Evolutionary conservation across 2,329 filamentous ascomycete genomes (phyloP).

Genomic region (Pseudodiploospora longispora): DNA sequence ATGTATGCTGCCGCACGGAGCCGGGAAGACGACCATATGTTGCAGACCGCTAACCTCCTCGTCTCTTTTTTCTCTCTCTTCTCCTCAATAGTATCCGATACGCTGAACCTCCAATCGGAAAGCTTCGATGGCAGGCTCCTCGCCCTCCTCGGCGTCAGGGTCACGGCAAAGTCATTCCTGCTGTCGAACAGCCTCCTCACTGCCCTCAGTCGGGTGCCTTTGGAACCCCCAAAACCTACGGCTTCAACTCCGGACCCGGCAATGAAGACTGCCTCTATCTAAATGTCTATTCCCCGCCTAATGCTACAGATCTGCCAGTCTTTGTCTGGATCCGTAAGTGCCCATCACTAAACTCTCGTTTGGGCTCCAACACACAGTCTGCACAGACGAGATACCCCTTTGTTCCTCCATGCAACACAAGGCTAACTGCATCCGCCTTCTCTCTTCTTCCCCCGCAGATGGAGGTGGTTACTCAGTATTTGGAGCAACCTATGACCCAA

Average conservation of each 20-base stretch:
- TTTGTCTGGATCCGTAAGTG: slow-evolving; percentile 34
- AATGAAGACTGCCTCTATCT: slow-evolving; percentile 39
- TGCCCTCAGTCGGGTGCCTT: slow-evolving; percentile 22
- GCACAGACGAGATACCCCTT: background rate
- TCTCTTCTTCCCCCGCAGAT: slow-evolving; percentile 20
- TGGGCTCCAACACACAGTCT: too few species aligned
- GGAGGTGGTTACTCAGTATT: slow-evolving; percentile 23
- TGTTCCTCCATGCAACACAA: background rate
- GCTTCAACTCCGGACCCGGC: slow-evolving; percentile 16
- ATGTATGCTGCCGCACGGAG: background rate
- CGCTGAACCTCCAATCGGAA: slow-evolving; percentile 33
- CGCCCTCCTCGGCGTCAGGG: slow-evolving; percentile 2
- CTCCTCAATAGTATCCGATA: slow-evolving; percentile 31
- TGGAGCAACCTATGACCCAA: slow-evolving; percentile 14
- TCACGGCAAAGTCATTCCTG: slow-evolving; percentile 12
- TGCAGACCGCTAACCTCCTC: background rate
- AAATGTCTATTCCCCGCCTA: slow-evolving; percentile 35
- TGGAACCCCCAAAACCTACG: slow-evolving; percentile 16
- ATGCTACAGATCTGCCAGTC: slow-evolving; percentile 31
- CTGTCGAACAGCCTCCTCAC: slow-evolving; percentile 19
- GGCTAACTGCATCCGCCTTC: background rate
- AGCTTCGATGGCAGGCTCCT: slow-evolving; percentile 35
- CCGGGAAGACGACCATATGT: too few species aligned
- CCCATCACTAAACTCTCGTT: background rate
- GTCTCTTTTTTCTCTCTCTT: background rate